These are phyloP conservation scores for Croton laevigatus DNA, from an alignment of 441 rosid genomes.

Conservation along the genomic window DNA sequence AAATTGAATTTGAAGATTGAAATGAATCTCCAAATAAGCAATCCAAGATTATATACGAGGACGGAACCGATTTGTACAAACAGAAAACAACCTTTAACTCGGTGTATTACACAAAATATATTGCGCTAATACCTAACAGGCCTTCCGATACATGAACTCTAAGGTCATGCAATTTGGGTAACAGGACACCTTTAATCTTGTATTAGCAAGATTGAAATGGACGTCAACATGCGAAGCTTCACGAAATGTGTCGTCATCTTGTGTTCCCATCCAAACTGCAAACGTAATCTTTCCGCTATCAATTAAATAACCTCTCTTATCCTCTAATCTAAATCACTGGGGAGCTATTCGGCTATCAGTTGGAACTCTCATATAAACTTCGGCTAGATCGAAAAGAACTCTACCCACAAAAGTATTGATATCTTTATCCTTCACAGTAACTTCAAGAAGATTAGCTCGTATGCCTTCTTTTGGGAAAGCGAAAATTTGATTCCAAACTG, in stretches of 20 bases:
- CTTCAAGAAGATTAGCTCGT: constrained; percentile 45
- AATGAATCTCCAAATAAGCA: too few relatives aligned
- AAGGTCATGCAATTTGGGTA: constrained; percentile 53
- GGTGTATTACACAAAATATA: too few relatives aligned
- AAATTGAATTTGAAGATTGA: too few relatives aligned
- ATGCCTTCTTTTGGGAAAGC: constrained; percentile 46
- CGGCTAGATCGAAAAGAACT: constrained; percentile 31
- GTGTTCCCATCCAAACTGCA: constrained; percentile 58
- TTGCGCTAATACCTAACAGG: too few relatives aligned
- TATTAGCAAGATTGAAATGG: constrained; percentile 40
- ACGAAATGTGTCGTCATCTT: constrained; percentile 51
- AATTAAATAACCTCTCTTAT: constrained; percentile 26
- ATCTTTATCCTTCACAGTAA: constrained; percentile 36
- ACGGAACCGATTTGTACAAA: too few relatives aligned
- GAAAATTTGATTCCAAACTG: constrained; percentile 51
- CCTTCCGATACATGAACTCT: constrained; percentile 51
- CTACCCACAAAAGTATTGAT: constrained; percentile 42
- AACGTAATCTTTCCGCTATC: constrained; percentile 50
- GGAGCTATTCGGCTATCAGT: constrained; percentile 63
- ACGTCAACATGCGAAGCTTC: constrained; percentile 61
- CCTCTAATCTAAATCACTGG: constrained; percentile 52
- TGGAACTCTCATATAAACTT: constrained; percentile 54
- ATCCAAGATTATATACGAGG: too few relatives aligned
- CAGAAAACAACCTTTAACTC: too few relatives aligned
- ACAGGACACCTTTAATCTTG: constrained; percentile 50